phyloP scores from a whole-genome alignment of 257 asterid species.

The Ilex asprella region DNA sequence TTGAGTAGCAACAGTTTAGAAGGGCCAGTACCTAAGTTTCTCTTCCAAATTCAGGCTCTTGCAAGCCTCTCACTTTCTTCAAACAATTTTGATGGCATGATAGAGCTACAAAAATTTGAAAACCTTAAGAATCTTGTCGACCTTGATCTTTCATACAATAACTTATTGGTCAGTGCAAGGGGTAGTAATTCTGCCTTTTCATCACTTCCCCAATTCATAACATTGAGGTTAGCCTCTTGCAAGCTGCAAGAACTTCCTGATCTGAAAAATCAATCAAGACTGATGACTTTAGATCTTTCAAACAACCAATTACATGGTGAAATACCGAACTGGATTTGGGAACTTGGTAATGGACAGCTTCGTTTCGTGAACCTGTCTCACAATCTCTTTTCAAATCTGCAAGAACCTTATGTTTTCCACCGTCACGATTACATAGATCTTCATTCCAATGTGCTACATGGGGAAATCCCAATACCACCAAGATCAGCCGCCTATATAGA shows the following conservation, averaged over 20 bases:
- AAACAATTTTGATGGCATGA: conserved; percentile 40
- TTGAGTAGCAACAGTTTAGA: conserved; percentile 36
- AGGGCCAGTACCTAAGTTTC: conserved; percentile 45
- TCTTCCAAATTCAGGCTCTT: conserved; percentile 32
- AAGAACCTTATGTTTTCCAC: neutral
- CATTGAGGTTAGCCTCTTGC: conserved; percentile 7
- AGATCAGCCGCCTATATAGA: conserved; percentile 19
- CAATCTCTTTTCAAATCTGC: neutral
- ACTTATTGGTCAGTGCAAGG: conserved; percentile 12
- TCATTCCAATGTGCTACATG: neutral
- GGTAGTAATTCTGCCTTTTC: conserved; percentile 7
- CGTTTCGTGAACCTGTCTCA: conserved; percentile 2
- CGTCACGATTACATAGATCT: neutral
- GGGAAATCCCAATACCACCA: conserved; percentile 18
- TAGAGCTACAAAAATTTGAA: conserved; percentile 26
- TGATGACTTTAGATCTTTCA: conserved; percentile 2
- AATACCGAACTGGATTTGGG: conserved; percentile 1
- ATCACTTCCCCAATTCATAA: conserved; percentile 13
- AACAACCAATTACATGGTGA: neutral
- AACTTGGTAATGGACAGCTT: neutral
- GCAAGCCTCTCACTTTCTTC: conserved; percentile 21
- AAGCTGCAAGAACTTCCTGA: neutral
- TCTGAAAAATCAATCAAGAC: conserved; percentile 1
- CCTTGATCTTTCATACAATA: conserved; percentile 25
- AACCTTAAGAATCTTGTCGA: conserved; percentile 15